Evolutionary conservation across 2,329 filamentous ascomycete species (phyloP), one percentile per base, ranked within the genome.

Genomic region (Pseudocercospora macadamiae): DNA sequence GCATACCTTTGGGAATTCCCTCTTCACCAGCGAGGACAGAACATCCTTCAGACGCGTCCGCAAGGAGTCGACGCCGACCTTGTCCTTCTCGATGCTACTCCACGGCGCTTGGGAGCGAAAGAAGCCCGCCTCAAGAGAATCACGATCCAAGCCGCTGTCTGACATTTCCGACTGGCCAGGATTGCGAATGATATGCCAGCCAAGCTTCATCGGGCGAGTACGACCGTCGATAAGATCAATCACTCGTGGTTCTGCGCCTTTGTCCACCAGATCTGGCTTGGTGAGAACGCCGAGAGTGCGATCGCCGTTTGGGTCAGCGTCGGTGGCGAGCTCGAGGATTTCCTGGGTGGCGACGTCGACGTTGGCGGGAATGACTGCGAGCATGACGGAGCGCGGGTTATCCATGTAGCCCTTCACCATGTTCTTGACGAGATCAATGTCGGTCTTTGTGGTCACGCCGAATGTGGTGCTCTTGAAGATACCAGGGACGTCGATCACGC

Each of bases 321-420:
- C 62, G 7, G 71, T 70, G 42, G 79, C 77, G 37, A 77, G 65
- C 23, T 75, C 67, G 1, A 82, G 66, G 34, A 82, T 80, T 30
- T 77, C 74, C 52, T 82, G 78, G 0, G 74, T 81, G 0, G 74
- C 75, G 25, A 80, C 70, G 52, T 83, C 79, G 3, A 75, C 73
- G 26, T 75, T 76, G 8, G 76, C 75, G 0, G 75, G 75, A 2
- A 81, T 65, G 0, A 81, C 79, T 0, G 76, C 70, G 1, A 81
- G 69, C 28, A 80, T 78, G 36, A 79, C 70, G 1, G 74, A 74
- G 3, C 76, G 69, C 0, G 68, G 64, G 52, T 77, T 76, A 18
- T 68, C 30, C 70, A 80, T 77, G 58, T 80, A 79, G 0, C 49
- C 39, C 4, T 67, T 44, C 0, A 79, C 77, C 69, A 80, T 75